phyloP scores from a whole-genome alignment of 176 grass and related monocot genomes.

The Triticum dicoccoides region DNA sequence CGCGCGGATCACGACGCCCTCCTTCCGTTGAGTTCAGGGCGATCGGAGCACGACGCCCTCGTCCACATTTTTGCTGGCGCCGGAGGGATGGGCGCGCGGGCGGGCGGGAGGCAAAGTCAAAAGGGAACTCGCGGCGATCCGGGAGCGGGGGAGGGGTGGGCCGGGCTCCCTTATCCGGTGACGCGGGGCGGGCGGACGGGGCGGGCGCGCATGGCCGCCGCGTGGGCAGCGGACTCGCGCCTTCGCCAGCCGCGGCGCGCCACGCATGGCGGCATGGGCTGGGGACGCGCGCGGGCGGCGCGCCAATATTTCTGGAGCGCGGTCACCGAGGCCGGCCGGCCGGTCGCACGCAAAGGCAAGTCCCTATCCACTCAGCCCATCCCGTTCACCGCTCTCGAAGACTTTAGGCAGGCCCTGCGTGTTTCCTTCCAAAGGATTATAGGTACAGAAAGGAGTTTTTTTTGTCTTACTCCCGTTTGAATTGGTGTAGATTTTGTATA shows the following conservation, averaged over 20 bases:
- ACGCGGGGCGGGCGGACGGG: background rate
- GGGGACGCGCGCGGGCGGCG: background rate
- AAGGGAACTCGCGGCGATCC: slow-evolving; percentile 9
- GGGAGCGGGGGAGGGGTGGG: background rate
- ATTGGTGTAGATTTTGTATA: too few species aligned
- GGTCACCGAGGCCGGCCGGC: background rate
- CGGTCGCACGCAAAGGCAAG: background rate
- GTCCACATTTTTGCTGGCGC: background rate
- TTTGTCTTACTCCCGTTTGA: too few species aligned
- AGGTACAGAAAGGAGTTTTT: too few species aligned
- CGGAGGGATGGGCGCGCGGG: background rate
- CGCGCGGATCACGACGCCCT: too few species aligned
- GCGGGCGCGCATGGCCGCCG: slow-evolving; percentile 35
- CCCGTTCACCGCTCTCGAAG: background rate
- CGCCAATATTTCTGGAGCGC: background rate
- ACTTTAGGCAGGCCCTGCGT: background rate
- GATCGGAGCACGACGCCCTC: background rate
- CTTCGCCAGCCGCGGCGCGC: background rate
- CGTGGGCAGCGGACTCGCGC: slow-evolving; percentile 8
- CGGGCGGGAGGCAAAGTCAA: background rate
- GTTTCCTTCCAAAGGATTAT: too few species aligned
- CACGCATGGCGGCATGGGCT: background rate
- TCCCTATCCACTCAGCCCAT: background rate
- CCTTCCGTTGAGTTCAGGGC: background rate
- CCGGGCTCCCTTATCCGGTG: slow-evolving; percentile 27